Base-by-base conservation (phyloP, 73 alveolate genomes). In the Tetrahymena borealis region DNA sequence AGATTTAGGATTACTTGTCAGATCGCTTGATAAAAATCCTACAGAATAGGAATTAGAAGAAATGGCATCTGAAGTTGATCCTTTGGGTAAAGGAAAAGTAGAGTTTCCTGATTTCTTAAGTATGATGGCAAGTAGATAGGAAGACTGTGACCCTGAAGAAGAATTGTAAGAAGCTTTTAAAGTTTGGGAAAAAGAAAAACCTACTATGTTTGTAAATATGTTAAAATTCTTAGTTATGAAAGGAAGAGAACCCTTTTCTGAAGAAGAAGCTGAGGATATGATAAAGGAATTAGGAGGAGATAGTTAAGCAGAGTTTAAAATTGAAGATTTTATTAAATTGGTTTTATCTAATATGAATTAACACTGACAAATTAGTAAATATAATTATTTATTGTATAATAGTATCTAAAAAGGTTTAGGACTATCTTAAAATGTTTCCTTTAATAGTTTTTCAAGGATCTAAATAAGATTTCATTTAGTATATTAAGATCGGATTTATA, bases 41-140 rank as follows among this genome's bases (percentile, higher is more conserved):
- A 95, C 99, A 40, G 98, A 97, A 90, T 96, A 96, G 31, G 99
- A 98, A 93, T 96, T 98, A 39, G 94, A 94, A 39, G 99, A 97
- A 78, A 95, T 98, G 97, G 94, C 94, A 93, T 93, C 95, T 40
- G 98, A 97, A 90, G 97, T 98, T 15, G 99, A 98, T 91, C 99
- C 99, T 40, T 97, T 97, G 91, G 96, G 96, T 33, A 98, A 97
- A 36, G 99, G 98, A 18, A 94, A 96, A 93, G 96, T 98, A 91
- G 99, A 97, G 91, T 96, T 94, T 77, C 99, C 98, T 32, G 98
- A 97, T 39, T 95, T 98, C 90, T 95, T 98, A 32, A 77, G 98
- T 33, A 92, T 98, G 90, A 95, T 98, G 94, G 99, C 99, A 40
- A 96, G 97, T 90, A 94, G 96, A 32, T 95, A 94, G 31, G 95